Base-by-base conservation (phyloP, 495 filamentous ascomycete species). In the Penicillium simplicissimum region DNA sequence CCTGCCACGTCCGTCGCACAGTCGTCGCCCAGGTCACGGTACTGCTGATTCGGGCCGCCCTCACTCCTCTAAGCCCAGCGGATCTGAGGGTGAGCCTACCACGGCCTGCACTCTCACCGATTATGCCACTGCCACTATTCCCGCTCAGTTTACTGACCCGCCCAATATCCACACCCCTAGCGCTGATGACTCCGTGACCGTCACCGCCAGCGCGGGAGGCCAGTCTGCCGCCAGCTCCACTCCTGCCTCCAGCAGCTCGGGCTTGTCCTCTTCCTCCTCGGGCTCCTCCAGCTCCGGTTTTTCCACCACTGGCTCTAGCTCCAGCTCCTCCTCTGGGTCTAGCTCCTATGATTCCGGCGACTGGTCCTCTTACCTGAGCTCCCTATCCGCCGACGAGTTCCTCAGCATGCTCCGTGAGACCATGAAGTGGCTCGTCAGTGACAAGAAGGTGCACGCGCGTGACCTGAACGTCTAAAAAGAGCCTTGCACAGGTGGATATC, bases 361-460 rank as follows among this genome's bases (percentile, higher is more conserved):
- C 62, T 71, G 69, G 55, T 59, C 62, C 19, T 61, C 69, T 28
- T 78, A 76, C 65, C 74, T 78, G 55, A 67, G 63, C 68, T 74
- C 73, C 53, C 64, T 78, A 60, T 74, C 62, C 60, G 73, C 76
- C 23, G 70, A 73, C 2, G 61, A 78, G 70, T 66, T 76, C 63
- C 63, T 78, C 56, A 66, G 47, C 60, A 31, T 74, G 21, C 53
- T 78, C 51, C 70, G 67, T 45, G 57, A 73, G 58, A 78, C 76
- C 25, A 42, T 75, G 45, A 70, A 67, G 58, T 78, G 76, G 76
- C 62, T 78, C 45, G 70, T 76, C 66, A 70, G 67, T 33, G 67
- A 76, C 55, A 72, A 77, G 67, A 66, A 67, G 65, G 25, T 52
- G 28, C 76, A 78, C 62, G 68, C 76, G 28, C 76, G 76, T 60